phyloP scores from a whole-genome alignment of 257 asterid species.

The Capsicum chinense region DNA sequence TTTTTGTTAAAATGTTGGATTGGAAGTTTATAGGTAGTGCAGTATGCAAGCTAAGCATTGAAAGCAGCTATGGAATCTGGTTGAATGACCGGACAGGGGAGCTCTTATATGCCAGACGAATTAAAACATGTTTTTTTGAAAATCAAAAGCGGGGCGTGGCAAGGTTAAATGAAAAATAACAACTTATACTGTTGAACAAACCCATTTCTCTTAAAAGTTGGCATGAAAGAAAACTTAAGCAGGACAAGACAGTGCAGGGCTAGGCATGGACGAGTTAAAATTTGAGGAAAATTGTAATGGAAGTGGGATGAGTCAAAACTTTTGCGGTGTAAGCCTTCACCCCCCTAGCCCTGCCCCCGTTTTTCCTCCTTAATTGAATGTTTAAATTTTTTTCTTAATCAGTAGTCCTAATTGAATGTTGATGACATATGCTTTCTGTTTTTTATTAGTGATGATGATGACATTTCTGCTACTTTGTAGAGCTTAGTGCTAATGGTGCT shows the following conservation, averaged over 20 bases:
- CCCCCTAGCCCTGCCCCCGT: not conserved
- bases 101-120: not conserved
- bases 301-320: not conserved
- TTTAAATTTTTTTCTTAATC: not conserved
- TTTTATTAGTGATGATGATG: not conserved
- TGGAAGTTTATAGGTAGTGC: not conserved
- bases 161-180: not conserved
- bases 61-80: no score
- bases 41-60: not conserved
- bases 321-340: not conserved
- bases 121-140: not conserved
- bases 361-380: not conserved
- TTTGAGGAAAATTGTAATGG: not conserved
- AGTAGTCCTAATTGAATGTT: not conserved
- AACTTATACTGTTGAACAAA: not conserved
- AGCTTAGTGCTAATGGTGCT: conserved; percentile 39
- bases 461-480: conserved; percentile 34
- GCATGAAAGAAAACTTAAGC: not conserved
- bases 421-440: not conserved
- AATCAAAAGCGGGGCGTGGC: not conserved
- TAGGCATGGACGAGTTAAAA: not conserved
- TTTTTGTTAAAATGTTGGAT: not conserved
- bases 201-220: not conserved
- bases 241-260: not conserved
- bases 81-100: not conserved